Percentiles rank a stretch among this genome's conserved stretches.
Evolutionary conservation across 2,329 filamentous ascomycete genomes (phyloP).

Genomic region (Grosmannia huntii): DNA sequence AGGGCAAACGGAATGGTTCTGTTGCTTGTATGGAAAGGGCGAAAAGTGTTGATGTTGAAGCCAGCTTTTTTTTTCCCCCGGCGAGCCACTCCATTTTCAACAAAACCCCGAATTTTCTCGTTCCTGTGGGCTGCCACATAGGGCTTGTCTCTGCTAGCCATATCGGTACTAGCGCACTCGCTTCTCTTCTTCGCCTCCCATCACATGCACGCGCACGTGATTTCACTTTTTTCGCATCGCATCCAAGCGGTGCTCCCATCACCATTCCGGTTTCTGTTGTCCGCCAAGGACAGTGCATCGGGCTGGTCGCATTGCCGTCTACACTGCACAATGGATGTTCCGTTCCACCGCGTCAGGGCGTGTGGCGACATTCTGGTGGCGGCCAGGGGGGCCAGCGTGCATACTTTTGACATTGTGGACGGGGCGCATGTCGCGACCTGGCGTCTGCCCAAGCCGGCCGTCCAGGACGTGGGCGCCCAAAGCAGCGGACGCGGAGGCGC

Average conservation of each 20-base stretch:
- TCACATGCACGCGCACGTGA: slow-evolving; percentile 6
- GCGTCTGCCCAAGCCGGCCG: slow-evolving; percentile 31
- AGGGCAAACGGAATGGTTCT: slow-evolving; percentile 46
- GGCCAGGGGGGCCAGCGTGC: slow-evolving; percentile 59
- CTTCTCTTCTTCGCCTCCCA: neutral
- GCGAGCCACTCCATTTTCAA: neutral
- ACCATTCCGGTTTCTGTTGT: too few species aligned
- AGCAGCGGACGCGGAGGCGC: slow-evolving; percentile 17
- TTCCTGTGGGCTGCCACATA: slow-evolving; percentile 3
- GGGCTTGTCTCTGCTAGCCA: neutral
- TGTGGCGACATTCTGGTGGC: slow-evolving; percentile 53
- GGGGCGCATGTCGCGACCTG: slow-evolving; percentile 49
- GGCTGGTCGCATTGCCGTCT: too few species aligned
- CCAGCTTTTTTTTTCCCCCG: neutral
- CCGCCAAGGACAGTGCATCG: too few species aligned
- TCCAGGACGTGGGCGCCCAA: neutral
- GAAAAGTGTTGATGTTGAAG: slow-evolving; percentile 4
- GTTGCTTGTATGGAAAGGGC: neutral
- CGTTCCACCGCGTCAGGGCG: slow-evolving; percentile 51
- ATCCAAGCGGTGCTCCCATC: too few species aligned
- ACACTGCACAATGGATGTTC: slow-evolving; percentile 20
- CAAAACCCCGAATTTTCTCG: neutral
- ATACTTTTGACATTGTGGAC: slow-evolving; percentile 49
- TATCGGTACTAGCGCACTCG: neutral
- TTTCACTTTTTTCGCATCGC: neutral